These are phyloP conservation scores for Tolypocladium inflatum DNA, from an alignment of 2,329 filamentous ascomycete species.

Conservation along the genomic window DNA sequence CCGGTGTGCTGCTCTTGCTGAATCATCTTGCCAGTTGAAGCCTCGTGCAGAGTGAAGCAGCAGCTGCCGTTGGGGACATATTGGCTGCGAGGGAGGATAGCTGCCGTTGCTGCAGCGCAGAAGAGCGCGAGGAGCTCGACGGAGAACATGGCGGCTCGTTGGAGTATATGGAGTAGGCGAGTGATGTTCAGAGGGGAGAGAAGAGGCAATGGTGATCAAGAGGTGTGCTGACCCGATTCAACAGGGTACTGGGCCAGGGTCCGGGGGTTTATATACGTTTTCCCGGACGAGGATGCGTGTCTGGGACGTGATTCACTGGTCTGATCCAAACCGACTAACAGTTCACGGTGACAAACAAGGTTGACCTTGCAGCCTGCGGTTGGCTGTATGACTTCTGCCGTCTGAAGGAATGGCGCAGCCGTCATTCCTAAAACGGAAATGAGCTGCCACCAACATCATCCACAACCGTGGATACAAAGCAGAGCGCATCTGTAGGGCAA, in stretches of 20 bases:
- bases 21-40: slow-evolving; percentile 11
- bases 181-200: neutral
- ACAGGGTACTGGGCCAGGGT: neutral
- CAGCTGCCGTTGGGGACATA: slow-evolving; percentile 9
- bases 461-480: neutral
- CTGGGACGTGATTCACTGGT: neutral
- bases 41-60: slow-evolving; percentile 21
- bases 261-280: neutral
- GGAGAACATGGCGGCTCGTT: neutral
- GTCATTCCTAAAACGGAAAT: slow-evolving; percentile 1
- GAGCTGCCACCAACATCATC: neutral
- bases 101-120: slow-evolving; percentile 11
- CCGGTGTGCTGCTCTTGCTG: slow-evolving; percentile 16
- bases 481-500: neutral
- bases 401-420: neutral
- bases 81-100: slow-evolving; percentile 6
- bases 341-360: slow-evolving; percentile 1
- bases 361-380: slow-evolving; percentile 1
- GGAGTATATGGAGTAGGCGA: neutral
- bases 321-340: neutral
- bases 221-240: neutral
- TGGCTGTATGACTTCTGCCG: neutral
- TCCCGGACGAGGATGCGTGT: neutral
- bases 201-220: neutral
- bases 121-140: slow-evolving; percentile 8